phyloP scores from a whole-genome alignment of 164 flowering plant species.

The Dillenia suffruticosa region DNA sequence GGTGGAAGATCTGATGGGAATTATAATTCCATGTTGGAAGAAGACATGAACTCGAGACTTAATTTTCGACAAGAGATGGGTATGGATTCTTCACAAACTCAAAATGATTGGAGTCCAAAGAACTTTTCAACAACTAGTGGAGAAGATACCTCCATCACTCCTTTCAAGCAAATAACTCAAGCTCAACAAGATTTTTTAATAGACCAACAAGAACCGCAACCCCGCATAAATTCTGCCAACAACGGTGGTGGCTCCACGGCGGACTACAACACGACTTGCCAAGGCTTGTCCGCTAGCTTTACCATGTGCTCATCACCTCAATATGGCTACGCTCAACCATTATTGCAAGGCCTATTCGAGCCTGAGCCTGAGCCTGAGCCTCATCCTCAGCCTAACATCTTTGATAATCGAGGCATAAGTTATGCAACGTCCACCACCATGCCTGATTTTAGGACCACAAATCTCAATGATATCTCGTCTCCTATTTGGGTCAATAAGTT shows the following conservation, averaged over 20 bases:
- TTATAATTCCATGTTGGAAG: conserved; percentile 35
- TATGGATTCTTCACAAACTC: conserved; percentile 18
- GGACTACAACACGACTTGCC: conserved; percentile 20
- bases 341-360: conserved; percentile 40
- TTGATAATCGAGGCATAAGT: conserved; percentile 20
- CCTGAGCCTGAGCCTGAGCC: conserved; percentile 26
- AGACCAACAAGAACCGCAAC: conserved; percentile 19
- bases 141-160: conserved; percentile 24
- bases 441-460: not conserved
- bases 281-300: conserved; percentile 19
- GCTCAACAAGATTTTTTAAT: conserved; percentile 8
- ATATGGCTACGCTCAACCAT: conserved; percentile 32
- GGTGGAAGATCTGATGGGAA: conserved; percentile 34
- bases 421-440: conserved; percentile 11
- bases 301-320: conserved; percentile 25
- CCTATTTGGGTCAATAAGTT: conserved; percentile 18
- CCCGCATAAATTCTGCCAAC: conserved; percentile 9
- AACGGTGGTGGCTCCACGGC: conserved; percentile 17
- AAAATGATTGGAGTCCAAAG: conserved; percentile 27
- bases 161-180: conserved; percentile 31
- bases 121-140: conserved; percentile 12
- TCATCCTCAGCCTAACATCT: conserved; percentile 21
- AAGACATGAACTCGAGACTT: conserved; percentile 25
- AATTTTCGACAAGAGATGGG: conserved; percentile 21
- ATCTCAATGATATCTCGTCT: conserved; percentile 17